These are phyloP conservation scores for Scutellaria barbata DNA, from an alignment of 257 asterid genomes.

Conservation along the genomic window DNA sequence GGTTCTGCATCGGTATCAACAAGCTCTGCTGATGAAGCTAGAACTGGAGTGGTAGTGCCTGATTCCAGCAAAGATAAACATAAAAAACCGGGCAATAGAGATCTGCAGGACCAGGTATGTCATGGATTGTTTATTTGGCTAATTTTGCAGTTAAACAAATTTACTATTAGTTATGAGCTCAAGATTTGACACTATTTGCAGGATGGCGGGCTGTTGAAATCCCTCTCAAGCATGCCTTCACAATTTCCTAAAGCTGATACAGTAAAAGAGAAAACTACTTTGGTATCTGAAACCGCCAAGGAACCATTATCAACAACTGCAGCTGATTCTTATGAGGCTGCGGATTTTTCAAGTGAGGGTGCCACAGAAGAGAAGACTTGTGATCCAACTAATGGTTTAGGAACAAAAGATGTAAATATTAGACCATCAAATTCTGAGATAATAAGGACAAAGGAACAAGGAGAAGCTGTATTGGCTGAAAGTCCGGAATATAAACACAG, in stretches of 20 bases:
- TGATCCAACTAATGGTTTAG: slow-evolving; percentile 37
- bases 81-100: slow-evolving; percentile 40
- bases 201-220: slow-evolving; percentile 46
- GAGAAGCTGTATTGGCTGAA: slow-evolving; percentile 38
- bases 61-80: slow-evolving; percentile 43
- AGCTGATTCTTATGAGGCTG: slow-evolving; percentile 38
- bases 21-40: slow-evolving; percentile 35
- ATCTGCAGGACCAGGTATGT: slow-evolving; percentile 56
- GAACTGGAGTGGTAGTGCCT: slow-evolving; percentile 34
- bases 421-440: slow-evolving; percentile 38
- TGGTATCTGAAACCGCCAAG: slow-evolving; percentile 40
- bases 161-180: slow-evolving; percentile 18
- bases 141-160: slow-evolving; percentile 24
- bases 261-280: slow-evolving; percentile 37
- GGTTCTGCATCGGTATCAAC: slow-evolving; percentile 39
- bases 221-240: slow-evolving; percentile 47
- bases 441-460: slow-evolving; percentile 38
- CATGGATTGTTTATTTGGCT: slow-evolving; percentile 29
- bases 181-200: slow-evolving; percentile 36
- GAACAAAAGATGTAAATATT: slow-evolving; percentile 35
- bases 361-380: slow-evolving; percentile 28
- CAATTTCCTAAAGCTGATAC: slow-evolving; percentile 42
- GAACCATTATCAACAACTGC: slow-evolving; percentile 37
- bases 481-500: slow-evolving; percentile 30
- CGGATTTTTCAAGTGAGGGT: slow-evolving; percentile 34